Conservation (phyloP, 768 basidiomycete genomes). For the Rhizopogon rudus region DNA sequence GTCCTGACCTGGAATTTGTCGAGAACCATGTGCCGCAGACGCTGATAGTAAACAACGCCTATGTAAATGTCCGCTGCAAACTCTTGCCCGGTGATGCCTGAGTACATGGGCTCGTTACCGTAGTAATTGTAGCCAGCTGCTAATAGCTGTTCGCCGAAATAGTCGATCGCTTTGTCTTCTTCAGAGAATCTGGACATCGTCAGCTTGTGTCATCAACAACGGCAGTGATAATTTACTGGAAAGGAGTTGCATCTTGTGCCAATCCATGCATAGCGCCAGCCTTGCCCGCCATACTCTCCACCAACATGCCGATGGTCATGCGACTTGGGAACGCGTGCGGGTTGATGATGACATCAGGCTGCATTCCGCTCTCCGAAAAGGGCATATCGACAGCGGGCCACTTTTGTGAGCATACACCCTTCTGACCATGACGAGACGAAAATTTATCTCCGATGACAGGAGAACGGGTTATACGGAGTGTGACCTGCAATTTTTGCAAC, state of each 20-base stretch:
- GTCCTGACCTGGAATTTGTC: conserved; percentile 99
- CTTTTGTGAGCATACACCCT: conserved; percentile 99
- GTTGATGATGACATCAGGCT: conserved; percentile 99
- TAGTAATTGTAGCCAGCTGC: conserved; percentile 98
- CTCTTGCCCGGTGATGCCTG: conserved; percentile 97
- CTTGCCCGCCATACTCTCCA: conserved; percentile 99
- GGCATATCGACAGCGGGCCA: conserved; percentile 99
- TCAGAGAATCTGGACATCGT: conserved; percentile 73
- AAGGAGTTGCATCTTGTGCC: conserved; percentile 97
- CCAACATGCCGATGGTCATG: conserved; percentile 99
- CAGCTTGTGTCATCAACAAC: conserved; percentile 6
- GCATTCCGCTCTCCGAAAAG: conserved; percentile 97
- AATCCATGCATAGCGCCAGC: conserved; percentile 98
- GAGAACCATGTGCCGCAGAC: conserved; percentile 97
- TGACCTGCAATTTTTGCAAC: conserved; percentile 90
- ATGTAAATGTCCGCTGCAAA: conserved; percentile 99
- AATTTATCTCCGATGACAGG: conserved; percentile 99
- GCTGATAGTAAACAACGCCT: conserved; percentile 98
- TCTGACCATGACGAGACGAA: conserved; percentile 97
- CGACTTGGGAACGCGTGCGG: conserved; percentile 99
- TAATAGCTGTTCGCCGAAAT: conserved; percentile 92
- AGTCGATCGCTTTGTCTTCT: conserved; percentile 94
- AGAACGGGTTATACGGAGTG: conserved; percentile 86
- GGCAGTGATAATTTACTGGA: conserved; percentile 59
- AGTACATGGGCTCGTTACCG: conserved; percentile 99